A percentile compares a stretch with the other conserved stretches of the same genome.
phyloP scores from a whole-genome alignment of 768 basidiomycete genomes.

The Lyophyllum decastes region DNA sequence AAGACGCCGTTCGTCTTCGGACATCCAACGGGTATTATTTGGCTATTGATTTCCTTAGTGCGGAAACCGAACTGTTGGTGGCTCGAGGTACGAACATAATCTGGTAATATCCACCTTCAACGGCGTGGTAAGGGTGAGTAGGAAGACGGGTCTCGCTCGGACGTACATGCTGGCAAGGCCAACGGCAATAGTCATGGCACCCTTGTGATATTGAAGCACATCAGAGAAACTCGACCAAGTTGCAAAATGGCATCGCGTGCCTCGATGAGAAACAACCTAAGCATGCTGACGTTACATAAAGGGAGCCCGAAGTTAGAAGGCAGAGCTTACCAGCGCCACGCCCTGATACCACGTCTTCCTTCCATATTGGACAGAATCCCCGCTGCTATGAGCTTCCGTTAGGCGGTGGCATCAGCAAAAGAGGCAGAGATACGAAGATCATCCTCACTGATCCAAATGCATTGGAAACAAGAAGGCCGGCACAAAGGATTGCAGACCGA shows the following conservation, averaged over 20 bases:
- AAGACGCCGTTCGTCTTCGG: constrained; percentile 50
- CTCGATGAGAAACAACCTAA: constrained; percentile 75
- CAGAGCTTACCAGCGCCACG: constrained; percentile 65
- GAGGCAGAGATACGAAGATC: neutral
- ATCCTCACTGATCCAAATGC: constrained; percentile 62
- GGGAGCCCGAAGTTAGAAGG: neutral
- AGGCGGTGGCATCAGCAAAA: neutral
- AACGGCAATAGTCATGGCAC: constrained; percentile 60
- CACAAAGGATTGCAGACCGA: constrained; percentile 60
- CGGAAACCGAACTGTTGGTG: neutral
- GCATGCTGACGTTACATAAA: no score
- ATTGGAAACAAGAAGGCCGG: constrained; percentile 61
- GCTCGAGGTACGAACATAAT: constrained; percentile 48
- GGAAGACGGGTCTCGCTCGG: neutral
- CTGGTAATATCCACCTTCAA: constrained; percentile 63
- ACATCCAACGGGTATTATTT: constrained; percentile 63
- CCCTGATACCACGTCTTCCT: constrained; percentile 62
- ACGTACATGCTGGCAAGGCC: constrained; percentile 56
- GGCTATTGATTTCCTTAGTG: constrained; percentile 37
- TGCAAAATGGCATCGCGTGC: constrained; percentile 26
- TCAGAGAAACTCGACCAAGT: neutral
- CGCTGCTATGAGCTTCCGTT: constrained; percentile 76
- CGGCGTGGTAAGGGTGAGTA: neutral
- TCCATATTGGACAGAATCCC: constrained; percentile 73
- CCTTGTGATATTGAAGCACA: constrained; percentile 48